Conservation (phyloP, 2,329 filamentous ascomycete genomes). For the Bipolaris sorokiniana region DNA sequence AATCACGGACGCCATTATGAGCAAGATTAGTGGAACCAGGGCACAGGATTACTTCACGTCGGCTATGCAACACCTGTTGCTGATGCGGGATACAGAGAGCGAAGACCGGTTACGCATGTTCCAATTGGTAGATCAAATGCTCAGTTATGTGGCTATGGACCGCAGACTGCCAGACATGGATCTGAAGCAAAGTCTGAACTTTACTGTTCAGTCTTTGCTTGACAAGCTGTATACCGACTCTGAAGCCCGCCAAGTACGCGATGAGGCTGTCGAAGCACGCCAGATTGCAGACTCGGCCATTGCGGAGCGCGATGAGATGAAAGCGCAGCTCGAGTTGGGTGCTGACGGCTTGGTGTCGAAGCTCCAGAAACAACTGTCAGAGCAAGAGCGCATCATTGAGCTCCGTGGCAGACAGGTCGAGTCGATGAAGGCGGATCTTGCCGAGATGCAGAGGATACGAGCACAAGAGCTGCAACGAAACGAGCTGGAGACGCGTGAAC, state of each 20-base stretch:
- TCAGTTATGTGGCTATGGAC: slow-evolving; percentile 99
- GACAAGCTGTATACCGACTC: slow-evolving; percentile 97
- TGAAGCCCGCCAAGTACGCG: slow-evolving; percentile 87
- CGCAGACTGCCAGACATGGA: slow-evolving; percentile 94
- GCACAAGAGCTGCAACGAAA: slow-evolving; percentile 92
- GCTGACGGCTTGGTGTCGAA: slow-evolving; percentile 93
- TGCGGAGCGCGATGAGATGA: slow-evolving; percentile 95
- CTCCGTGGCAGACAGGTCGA: slow-evolving; percentile 86
- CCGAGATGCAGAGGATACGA: slow-evolving; percentile 82
- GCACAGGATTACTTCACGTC: slow-evolving; percentile 96
- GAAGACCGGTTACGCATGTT: slow-evolving; percentile 95
- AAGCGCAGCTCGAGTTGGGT: slow-evolving; percentile 82
- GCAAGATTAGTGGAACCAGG: slow-evolving; percentile 79
- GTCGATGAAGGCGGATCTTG: slow-evolving; percentile 84
- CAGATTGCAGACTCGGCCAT: slow-evolving; percentile 96
- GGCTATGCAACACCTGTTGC: slow-evolving; percentile 89
- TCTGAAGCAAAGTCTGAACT: slow-evolving; percentile 95
- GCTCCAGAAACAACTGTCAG: slow-evolving; percentile 90
- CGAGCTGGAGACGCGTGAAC: slow-evolving; percentile 91
- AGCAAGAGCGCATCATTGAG: slow-evolving; percentile 88
- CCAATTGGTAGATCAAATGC: slow-evolving; percentile 97
- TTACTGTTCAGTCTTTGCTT: slow-evolving; percentile 92
- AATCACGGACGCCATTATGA: slow-evolving; percentile 91
- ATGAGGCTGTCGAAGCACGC: slow-evolving; percentile 87
- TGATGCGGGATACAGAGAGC: slow-evolving; percentile 88